Evolutionary conservation across 1,139 yeast genomes (phyloP).

Genomic region (Sugiyamaella japonica): DNA sequence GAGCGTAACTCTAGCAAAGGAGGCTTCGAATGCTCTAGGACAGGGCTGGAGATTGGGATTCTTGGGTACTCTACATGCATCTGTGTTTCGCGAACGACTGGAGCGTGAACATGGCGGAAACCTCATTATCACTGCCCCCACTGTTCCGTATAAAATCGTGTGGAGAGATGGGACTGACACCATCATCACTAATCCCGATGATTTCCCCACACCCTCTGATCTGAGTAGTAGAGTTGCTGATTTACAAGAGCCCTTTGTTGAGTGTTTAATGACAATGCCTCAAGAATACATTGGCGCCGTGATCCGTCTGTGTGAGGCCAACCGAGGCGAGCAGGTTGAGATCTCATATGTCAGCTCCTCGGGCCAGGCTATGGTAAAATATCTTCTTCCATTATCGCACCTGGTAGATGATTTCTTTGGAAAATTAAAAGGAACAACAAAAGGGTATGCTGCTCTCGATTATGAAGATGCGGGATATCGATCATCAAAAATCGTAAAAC

Average conservation of each 20-base stretch:
- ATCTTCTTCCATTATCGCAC: constrained; percentile 82
- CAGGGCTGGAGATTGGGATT: constrained; percentile 98
- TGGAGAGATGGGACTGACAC: constrained; percentile 61
- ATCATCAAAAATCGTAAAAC: constrained; percentile 76
- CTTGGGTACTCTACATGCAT: constrained; percentile 90
- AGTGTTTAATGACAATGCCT: constrained; percentile 89
- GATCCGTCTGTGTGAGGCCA: constrained; percentile 78
- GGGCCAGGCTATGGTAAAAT: constrained; percentile 70
- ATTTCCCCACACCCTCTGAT: constrained; percentile 65
- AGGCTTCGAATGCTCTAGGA: constrained; percentile 91
- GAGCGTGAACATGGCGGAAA: constrained; percentile 94
- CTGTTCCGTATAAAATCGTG: constrained; percentile 83
- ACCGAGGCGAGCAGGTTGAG: constrained; percentile 81
- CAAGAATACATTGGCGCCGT: constrained; percentile 85
- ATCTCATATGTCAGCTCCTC: constrained; percentile 67
- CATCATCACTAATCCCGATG: constrained; percentile 84
- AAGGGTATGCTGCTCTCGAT: constrained; percentile 92
- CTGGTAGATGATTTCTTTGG: constrained; percentile 95
- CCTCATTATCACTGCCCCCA: constrained; percentile 90
- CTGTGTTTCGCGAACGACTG: constrained; percentile 87
- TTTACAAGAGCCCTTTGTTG: constrained; percentile 85
- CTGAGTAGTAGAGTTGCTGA: constrained; percentile 49
- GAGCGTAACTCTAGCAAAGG: constrained; percentile 84
- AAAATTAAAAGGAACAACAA: constrained; percentile 81
- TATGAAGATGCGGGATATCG: constrained; percentile 91